phyloP scores from a whole-genome alignment of 2,329 filamentous ascomycete genomes.

The Paraconiothyrium brasiliense region DNA sequence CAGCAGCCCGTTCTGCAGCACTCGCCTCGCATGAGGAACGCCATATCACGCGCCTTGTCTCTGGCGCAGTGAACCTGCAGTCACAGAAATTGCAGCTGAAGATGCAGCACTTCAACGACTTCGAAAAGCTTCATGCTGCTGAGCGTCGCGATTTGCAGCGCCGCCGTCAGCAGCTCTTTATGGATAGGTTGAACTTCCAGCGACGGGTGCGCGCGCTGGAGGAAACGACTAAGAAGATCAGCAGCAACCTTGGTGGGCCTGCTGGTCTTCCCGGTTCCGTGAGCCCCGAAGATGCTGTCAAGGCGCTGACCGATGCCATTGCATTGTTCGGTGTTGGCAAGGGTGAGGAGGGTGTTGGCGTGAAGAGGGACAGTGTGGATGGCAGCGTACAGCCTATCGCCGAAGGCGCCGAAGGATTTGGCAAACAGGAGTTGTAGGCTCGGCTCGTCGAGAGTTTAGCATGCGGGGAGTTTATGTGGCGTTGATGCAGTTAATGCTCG shows the following conservation, averaged over 20 bases:
- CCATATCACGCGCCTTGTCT: constrained; percentile 93
- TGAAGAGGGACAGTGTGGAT: constrained; percentile 41
- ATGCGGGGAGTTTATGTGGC: constrained; percentile 6
- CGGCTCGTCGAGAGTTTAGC: background rate
- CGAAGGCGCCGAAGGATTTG: constrained; percentile 46
- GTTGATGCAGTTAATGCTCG: constrained; percentile 1
- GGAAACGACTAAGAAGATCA: constrained; percentile 69
- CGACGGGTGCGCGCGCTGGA: constrained; percentile 85
- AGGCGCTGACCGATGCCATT: constrained; percentile 47
- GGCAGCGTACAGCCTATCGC: constrained; percentile 38
- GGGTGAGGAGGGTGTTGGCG: constrained; percentile 46
- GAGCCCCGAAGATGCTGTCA: constrained; percentile 44
- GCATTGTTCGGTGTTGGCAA: constrained; percentile 47
- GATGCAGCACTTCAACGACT: constrained; percentile 93
- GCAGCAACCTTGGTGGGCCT: constrained; percentile 35
- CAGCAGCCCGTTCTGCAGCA: constrained; percentile 84
- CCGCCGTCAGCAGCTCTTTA: constrained; percentile 89
- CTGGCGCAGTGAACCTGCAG: constrained; percentile 91
- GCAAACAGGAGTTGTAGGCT: constrained; percentile 45
- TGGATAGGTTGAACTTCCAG: constrained; percentile 91
- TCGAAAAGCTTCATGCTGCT: constrained; percentile 90
- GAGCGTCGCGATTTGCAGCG: constrained; percentile 93
- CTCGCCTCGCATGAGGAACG: constrained; percentile 96
- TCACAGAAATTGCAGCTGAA: constrained; percentile 96
- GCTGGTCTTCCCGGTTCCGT: constrained; percentile 43